Percentiles rank a stretch among this genome's conserved stretches.
phyloP scores from a whole-genome alignment of 2,329 filamentous ascomycete genomes.

The Pyricularia sp. region DNA sequence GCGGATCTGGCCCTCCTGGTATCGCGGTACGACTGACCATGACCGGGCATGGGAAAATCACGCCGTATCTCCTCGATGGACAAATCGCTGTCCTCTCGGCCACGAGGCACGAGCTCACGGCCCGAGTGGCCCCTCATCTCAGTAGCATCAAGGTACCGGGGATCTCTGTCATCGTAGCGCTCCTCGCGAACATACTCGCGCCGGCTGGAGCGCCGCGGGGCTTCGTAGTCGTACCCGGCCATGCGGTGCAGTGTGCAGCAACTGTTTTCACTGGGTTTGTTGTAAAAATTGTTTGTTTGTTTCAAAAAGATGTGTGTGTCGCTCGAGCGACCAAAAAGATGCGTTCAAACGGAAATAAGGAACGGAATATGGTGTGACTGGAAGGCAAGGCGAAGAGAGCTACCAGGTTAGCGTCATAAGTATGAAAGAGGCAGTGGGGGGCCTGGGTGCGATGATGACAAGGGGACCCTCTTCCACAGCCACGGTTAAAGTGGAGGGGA shows the following conservation, averaged over 20 bases:
- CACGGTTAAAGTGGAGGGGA: not conserved
- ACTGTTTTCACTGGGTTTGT: not conserved
- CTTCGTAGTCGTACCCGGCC: conserved; percentile 43
- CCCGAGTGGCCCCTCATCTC: conserved; percentile 32
- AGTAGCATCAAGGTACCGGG: conserved; percentile 39
- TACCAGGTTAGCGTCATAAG: not conserved
- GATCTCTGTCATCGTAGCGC: conserved; percentile 35
- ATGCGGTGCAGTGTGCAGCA: conserved; percentile 13
- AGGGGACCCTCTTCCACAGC: conserved; percentile 1
- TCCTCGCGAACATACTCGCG: conserved; percentile 39
- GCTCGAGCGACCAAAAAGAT: not conserved
- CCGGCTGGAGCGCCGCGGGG: conserved; percentile 18
- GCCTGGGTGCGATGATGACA: not conserved
- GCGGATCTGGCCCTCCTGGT: conserved; percentile 51
- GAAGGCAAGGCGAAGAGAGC: not conserved
- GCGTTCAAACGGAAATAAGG: not conserved
- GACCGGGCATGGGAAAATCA: conserved; percentile 66
- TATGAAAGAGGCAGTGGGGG: not conserved
- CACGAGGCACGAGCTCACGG: conserved; percentile 42
- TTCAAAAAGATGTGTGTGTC: not conserved
- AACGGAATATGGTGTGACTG: not conserved
- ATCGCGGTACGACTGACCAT: conserved; percentile 25
- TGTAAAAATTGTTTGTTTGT: not conserved
- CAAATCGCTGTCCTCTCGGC: conserved; percentile 60
- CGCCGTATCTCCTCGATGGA: conserved; percentile 72